Evolutionary conservation across 228 moss, liverwort and hornwort species (phyloP).

Genomic region (Sphagnum magellanicum): DNA sequence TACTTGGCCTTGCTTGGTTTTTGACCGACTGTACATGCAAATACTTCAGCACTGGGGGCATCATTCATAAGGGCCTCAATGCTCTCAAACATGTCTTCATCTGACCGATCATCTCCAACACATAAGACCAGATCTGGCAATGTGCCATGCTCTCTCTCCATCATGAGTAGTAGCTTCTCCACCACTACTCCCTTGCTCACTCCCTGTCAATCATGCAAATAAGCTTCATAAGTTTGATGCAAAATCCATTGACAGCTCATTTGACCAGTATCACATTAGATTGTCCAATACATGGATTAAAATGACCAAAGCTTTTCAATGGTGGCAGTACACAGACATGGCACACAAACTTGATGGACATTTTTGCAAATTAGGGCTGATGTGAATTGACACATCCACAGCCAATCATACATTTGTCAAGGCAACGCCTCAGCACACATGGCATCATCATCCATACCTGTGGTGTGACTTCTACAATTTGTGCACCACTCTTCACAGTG

Average conservation of each 20-base stretch:
- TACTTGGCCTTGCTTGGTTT: conserved; percentile 97
- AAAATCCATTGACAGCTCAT: too few species aligned
- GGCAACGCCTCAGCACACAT: not conserved
- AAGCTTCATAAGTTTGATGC: too few species aligned
- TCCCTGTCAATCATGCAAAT: conserved; percentile 39
- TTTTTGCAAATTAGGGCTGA: too few species aligned
- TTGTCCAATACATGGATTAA: too few species aligned
- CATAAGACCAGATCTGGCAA: conserved; percentile 82
- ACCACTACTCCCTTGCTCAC: conserved; percentile 91
- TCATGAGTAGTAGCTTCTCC: conserved; percentile 63
- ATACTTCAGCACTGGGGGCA: conserved; percentile 75
- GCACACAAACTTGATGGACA: too few species aligned
- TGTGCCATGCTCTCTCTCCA: conserved; percentile 37
- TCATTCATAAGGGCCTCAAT: conserved; percentile 58
- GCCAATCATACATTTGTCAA: too few species aligned
- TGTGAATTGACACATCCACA: too few species aligned
- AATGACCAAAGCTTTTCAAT: too few species aligned
- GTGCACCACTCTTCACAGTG: conserved; percentile 85
- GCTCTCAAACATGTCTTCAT: conserved; percentile 95
- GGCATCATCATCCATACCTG: conserved; percentile 40
- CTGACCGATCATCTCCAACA: conserved; percentile 95
- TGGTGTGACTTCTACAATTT: conserved; percentile 95
- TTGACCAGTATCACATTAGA: too few species aligned
- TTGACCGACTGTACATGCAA: conserved; percentile 91
- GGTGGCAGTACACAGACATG: too few species aligned